Conservation (phyloP, 257 asterid species). For the Leonotis leonurus region DNA sequence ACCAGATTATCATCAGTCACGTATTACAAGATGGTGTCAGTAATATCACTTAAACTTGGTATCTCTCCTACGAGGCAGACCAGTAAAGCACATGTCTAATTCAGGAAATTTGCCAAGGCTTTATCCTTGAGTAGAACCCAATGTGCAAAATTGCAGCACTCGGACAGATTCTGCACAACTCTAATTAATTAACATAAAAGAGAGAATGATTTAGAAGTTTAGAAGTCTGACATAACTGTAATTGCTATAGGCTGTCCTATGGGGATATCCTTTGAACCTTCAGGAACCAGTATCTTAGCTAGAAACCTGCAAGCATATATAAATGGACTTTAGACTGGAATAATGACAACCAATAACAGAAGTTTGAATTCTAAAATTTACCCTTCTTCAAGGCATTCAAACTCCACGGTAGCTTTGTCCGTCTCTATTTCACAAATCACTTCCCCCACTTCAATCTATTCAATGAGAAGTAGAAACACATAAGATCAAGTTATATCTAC, state of each 20-base stretch:
- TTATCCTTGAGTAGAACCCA: constrained; percentile 15
- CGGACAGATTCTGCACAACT: constrained; percentile 9
- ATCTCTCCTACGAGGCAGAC: constrained; percentile 5
- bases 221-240: constrained; percentile 63
- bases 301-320: constrained; percentile 59
- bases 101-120: background rate
- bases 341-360: constrained; percentile 2
- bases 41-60: constrained; percentile 9
- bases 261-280: constrained; percentile 95
- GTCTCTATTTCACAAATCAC: constrained; percentile 94
- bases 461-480: constrained; percentile 23
- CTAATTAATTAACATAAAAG: constrained; percentile 14
- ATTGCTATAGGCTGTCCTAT: constrained; percentile 96
- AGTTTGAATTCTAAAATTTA: constrained; percentile 27
- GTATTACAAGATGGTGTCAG: constrained; percentile 19
- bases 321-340: constrained; percentile 2
- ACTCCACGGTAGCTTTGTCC: constrained; percentile 96
- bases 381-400: constrained; percentile 98
- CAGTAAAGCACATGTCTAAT: background rate
- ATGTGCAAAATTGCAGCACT: constrained; percentile 9
- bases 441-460: constrained; percentile 92
- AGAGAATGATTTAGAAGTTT: constrained; percentile 16
- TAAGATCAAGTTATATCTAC: constrained; percentile 11
- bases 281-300: constrained; percentile 92
- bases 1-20: constrained; percentile 31